Conservation (phyloP, 2,329 filamentous ascomycete species). For the Amauroascus niger region DNA sequence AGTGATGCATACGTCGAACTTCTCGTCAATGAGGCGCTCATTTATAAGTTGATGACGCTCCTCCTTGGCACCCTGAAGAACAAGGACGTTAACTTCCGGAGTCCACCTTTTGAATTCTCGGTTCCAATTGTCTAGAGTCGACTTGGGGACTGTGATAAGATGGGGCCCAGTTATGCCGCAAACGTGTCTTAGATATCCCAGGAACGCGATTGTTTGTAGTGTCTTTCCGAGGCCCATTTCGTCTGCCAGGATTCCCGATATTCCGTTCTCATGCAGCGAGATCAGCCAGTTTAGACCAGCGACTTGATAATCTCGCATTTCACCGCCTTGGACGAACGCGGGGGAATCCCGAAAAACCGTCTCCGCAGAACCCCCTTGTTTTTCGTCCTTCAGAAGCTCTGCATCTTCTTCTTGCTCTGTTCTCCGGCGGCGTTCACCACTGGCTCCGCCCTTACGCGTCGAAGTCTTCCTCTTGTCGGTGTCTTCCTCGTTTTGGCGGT, state of each 20-base stretch:
- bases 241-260: slow-evolving; percentile 92
- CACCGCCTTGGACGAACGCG: slow-evolving; percentile 68
- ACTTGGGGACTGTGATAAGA: slow-evolving; percentile 86
- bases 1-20: slow-evolving; percentile 96
- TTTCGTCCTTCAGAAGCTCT: slow-evolving; percentile 76
- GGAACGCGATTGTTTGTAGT: slow-evolving; percentile 89
- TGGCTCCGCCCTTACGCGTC: slow-evolving; percentile 73
- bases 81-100: slow-evolving; percentile 85
- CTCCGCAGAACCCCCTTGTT: slow-evolving; percentile 72
- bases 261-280: slow-evolving; percentile 95
- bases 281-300: slow-evolving; percentile 96
- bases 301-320: slow-evolving; percentile 94
- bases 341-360: slow-evolving; percentile 92
- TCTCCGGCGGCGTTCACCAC: slow-evolving; percentile 65
- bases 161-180: slow-evolving; percentile 85
- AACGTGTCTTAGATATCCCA: slow-evolving; percentile 87
- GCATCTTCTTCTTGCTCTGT: slow-evolving; percentile 98
- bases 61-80: slow-evolving; percentile 91
- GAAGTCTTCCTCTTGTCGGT: slow-evolving; percentile 63
- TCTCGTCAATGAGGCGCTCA: slow-evolving; percentile 81
- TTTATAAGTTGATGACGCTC: slow-evolving; percentile 82
- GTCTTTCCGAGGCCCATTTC: slow-evolving; percentile 99
- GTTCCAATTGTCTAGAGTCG: slow-evolving; percentile 96
- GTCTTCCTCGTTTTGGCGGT: slow-evolving; percentile 75
- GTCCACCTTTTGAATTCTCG: slow-evolving; percentile 91